Conservation (phyloP, 345 rosid species). For the Combretum micranthum region DNA sequence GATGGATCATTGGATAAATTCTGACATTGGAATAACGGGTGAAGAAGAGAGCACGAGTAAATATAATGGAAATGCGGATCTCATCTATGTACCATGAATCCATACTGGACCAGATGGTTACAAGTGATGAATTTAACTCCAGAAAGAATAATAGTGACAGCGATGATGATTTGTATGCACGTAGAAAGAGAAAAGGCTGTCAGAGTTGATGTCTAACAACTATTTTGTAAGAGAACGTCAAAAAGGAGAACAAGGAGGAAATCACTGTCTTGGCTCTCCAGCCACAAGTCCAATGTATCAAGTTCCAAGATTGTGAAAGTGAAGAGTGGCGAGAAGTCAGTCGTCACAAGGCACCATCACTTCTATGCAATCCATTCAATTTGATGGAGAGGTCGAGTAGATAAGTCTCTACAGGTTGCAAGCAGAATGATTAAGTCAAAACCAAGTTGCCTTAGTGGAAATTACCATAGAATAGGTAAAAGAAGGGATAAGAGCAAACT, state of each 20-base stretch:
- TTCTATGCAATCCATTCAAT: too few species aligned
- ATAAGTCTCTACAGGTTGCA: conserved; percentile 12
- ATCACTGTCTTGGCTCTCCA: conserved; percentile 20
- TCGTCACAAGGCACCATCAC: conserved; percentile 3
- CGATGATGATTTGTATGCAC: conserved; percentile 15
- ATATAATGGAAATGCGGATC: too few species aligned
- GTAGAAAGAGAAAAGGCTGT: conserved; percentile 58
- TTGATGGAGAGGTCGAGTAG: too few species aligned
- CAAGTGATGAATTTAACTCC: not conserved
- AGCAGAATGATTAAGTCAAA: conserved; percentile 16
- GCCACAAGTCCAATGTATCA: conserved; percentile 13
- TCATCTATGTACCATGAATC: not conserved
- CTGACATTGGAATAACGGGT: too few species aligned
- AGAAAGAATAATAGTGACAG: conserved; percentile 26
- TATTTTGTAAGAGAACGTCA: conserved; percentile 29
- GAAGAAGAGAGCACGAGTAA: too few species aligned
- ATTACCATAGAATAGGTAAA: conserved; percentile 7
- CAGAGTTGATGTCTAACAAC: conserved; percentile 39
- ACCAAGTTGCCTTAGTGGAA: conserved; percentile 9
- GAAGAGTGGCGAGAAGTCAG: conserved; percentile 32
- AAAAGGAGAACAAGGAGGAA: conserved; percentile 19
- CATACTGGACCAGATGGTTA: not conserved
- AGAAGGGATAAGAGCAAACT: conserved; percentile 8
- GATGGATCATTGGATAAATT: too few species aligned
- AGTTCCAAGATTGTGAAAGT: conserved; percentile 8